A percentile compares a stretch with the other conserved stretches of the same genome.
These are phyloP conservation scores for Artomyces pyxidatus DNA, from an alignment of 768 basidiomycete genomes.

Conservation along the genomic window DNA sequence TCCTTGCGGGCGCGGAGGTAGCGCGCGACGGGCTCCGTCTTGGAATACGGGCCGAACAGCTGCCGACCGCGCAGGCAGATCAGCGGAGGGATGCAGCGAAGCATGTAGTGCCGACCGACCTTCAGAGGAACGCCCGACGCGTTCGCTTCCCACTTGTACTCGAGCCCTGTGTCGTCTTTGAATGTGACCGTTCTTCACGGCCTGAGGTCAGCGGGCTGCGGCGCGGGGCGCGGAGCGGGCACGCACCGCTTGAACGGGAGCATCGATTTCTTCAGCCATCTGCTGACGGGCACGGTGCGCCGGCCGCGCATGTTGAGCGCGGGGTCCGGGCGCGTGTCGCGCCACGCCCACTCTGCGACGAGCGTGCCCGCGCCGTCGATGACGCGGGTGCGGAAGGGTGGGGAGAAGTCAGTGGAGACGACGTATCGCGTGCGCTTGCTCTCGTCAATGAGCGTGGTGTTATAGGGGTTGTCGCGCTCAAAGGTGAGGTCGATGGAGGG, in stretches of 20 bases:
- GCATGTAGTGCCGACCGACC: neutral
- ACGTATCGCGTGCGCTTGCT: conserved; percentile 5
- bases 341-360: conserved; percentile 16
- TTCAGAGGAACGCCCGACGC: conserved; percentile 7
- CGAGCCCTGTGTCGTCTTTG: conserved; percentile 6
- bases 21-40: conserved; percentile 13
- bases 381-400: conserved; percentile 6
- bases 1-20: conserved; percentile 7
- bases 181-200: conserved; percentile 9
- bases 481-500: too few relatives aligned
- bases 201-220: neutral
- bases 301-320: conserved; percentile 11
- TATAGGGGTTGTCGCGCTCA: conserved; percentile 15
- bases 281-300: conserved; percentile 4
- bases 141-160: conserved; percentile 12
- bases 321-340: conserved; percentile 14
- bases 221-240: neutral
- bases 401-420: conserved; percentile 12
- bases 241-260: conserved; percentile 12
- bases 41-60: conserved; percentile 12
- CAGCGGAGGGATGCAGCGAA: neutral
- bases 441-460: conserved; percentile 11
- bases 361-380: conserved; percentile 7
- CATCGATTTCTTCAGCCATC: conserved; percentile 15
- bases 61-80: neutral